Conservation (phyloP, 495 filamentous ascomycete species). For the Tirmania nivea region DNA sequence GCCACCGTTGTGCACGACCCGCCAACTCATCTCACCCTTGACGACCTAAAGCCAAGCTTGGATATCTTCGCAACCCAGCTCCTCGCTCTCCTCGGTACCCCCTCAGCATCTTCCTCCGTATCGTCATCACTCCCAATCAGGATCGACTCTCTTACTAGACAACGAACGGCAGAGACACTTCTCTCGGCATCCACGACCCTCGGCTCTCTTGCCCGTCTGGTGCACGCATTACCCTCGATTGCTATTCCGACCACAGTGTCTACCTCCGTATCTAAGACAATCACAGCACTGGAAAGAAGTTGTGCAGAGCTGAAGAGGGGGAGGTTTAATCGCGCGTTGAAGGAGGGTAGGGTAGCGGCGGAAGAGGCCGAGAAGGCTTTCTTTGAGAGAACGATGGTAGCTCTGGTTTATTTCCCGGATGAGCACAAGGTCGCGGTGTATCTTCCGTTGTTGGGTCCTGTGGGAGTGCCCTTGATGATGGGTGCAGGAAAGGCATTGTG, state of each 20-base stretch:
- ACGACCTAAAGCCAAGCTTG: constrained; percentile 53
- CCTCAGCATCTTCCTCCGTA: constrained; percentile 53
- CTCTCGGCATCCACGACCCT: constrained; percentile 82
- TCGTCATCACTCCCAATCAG: constrained; percentile 63
- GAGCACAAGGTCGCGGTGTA: constrained; percentile 99
- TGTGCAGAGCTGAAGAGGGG: constrained; percentile 52
- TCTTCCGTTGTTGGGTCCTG: constrained; percentile 69
- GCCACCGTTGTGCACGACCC: constrained; percentile 8
- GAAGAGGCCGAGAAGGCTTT: constrained; percentile 81
- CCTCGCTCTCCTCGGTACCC: constrained; percentile 68
- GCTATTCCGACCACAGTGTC: constrained; percentile 75
- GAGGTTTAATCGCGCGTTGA: constrained; percentile 39
- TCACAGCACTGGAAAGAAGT: constrained; percentile 49
- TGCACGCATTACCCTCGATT: constrained; percentile 66
- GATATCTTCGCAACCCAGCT: constrained; percentile 84
- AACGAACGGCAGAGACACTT: constrained; percentile 67
- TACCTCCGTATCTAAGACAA: constrained; percentile 57
- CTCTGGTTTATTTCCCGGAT: constrained; percentile 91
- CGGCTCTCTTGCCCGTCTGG: constrained; percentile 74
- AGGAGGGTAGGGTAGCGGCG: constrained; percentile 65
- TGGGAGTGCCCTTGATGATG: constrained; percentile 77
- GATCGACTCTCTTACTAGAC: constrained; percentile 58
- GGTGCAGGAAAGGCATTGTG: constrained; percentile 60
- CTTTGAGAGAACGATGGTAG: constrained; percentile 98
- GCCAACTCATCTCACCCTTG: constrained; percentile 27